Evolutionary conservation across 768 basidiomycete genomes (phyloP), one percentile per base, ranked within the genome.

Genomic region (Amanita muscaria): DNA sequence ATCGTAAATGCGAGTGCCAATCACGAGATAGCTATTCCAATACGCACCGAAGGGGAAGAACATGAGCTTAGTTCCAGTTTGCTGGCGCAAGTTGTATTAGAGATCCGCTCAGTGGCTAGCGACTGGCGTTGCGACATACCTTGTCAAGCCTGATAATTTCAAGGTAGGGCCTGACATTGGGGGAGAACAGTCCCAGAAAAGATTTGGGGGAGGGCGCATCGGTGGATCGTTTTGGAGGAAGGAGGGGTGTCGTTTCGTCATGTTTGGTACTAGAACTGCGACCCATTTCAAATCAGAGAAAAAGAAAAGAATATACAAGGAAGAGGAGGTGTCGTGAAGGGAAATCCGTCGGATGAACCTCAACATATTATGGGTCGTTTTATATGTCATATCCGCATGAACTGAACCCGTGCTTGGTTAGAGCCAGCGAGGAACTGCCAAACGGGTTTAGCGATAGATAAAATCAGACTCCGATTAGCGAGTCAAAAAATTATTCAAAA

Each of bases 121-220:
- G 27, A 12, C 6, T 12, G 12, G 27, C 27, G 27, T 11, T 1
- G n/a, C 25, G 43, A 34, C 31, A 23, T 41, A 36, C 73, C 63
- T 73, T 75, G 44, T 73, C 71, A 9, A 75, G 50, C 49, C 73
- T 61, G n/a, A 73, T 70, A 16, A 75, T 58, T 53, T 75, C 73
- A 29, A 75, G 59, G 50, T 72, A 75, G 2, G 73, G 68, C 16
- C 64, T 58, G 12, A 62, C 35, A 14, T 45, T 11, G 15, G 50
- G 49, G 3, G 68, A 52, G 1, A 46, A 46, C 14, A 46, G 31
- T 16, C 53, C 56, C 21, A 70, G 60, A 32, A 63, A 64, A 48
- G 62, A 64, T 49, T 61, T 65, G 23, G 47, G 49, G 3, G 18
- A 34, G 5, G 52, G 24, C n/a, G 50, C 48, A 6, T 31, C 48